Evolutionary conservation across 129 eudicot species (phyloP).

Genomic region (Apium graveolens): DNA sequence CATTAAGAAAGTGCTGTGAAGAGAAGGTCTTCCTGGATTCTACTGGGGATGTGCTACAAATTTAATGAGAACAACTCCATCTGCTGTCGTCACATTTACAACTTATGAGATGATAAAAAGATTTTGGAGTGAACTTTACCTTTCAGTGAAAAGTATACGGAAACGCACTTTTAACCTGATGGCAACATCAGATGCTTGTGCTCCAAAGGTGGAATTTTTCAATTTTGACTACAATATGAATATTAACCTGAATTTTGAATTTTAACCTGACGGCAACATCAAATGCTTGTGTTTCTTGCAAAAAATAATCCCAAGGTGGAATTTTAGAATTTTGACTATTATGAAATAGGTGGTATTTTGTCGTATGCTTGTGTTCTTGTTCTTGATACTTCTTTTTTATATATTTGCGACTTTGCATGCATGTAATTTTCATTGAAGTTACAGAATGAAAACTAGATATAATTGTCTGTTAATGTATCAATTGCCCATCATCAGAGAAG

Average conservation of each 20-base stretch:
- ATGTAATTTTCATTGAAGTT: neutral
- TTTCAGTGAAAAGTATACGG: slow-evolving; percentile 25
- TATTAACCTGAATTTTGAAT: too few species aligned
- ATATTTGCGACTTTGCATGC: neutral
- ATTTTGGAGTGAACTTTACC: slow-evolving; percentile 44
- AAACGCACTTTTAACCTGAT: slow-evolving; percentile 24
- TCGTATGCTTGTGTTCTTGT: too few species aligned
- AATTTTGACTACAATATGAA: too few species aligned
- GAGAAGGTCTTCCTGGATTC: slow-evolving; percentile 67
- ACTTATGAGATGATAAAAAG: slow-evolving; percentile 82
- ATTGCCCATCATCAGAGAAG: neutral
- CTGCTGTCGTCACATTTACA: slow-evolving; percentile 87
- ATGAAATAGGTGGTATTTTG: too few species aligned
- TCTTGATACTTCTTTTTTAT: neutral
- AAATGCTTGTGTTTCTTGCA: too few species aligned
- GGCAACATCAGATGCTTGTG: slow-evolving; percentile 19
- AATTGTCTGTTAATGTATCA: too few species aligned
- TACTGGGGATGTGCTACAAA: slow-evolving; percentile 91
- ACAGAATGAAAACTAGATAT: neutral
- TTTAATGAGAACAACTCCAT: slow-evolving; percentile 77
- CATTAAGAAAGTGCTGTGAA: slow-evolving; percentile 53
- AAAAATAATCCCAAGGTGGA: neutral
- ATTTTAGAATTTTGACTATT: neutral
- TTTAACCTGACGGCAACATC: too few species aligned
- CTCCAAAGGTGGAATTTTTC: too few species aligned